Conservation (phyloP, 208 protist genomes). For the Leishmania lainsoni region DNA sequence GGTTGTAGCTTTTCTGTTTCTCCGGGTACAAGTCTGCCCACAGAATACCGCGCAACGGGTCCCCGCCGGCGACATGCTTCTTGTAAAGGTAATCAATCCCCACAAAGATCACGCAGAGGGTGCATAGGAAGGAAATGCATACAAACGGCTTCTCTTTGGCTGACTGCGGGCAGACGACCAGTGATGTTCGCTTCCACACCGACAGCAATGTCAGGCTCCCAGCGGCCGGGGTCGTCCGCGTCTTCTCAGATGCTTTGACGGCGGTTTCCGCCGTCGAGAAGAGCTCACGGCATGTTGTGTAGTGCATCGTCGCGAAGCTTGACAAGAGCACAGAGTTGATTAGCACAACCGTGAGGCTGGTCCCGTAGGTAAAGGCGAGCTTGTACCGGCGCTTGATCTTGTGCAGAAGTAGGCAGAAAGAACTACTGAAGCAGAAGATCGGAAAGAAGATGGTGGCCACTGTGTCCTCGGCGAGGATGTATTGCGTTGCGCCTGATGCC, state of each 20-base stretch:
- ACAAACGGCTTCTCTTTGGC: conserved; percentile 32
- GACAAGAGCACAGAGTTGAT: conserved; percentile 79
- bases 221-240: neutral
- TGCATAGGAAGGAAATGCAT: conserved; percentile 40
- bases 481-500: neutral
- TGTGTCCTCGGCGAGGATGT: conserved; percentile 27
- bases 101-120: conserved; percentile 56
- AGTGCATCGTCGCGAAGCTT: conserved; percentile 69
- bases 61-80: conserved; percentile 37
- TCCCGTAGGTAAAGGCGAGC: conserved; percentile 73
- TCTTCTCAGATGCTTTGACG: conserved; percentile 4
- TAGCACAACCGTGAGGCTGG: conserved; percentile 45
- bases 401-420: conserved; percentile 66
- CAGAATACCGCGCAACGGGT: conserved; percentile 75
- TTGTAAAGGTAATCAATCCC: conserved; percentile 77
- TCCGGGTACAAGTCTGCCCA: conserved; percentile 65
- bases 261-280: conserved; percentile 20
- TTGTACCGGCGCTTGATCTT: conserved; percentile 65
- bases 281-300: conserved; percentile 48
- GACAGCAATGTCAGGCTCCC: neutral
- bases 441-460: conserved; percentile 71
- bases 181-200: conserved; percentile 4
- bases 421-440: conserved; percentile 53
- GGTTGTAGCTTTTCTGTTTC: conserved; percentile 12
- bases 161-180: conserved; percentile 16